phyloP scores from a whole-genome alignment of 2,329 filamentous ascomycete species.

The Cladobotryum mycophilum region DNA sequence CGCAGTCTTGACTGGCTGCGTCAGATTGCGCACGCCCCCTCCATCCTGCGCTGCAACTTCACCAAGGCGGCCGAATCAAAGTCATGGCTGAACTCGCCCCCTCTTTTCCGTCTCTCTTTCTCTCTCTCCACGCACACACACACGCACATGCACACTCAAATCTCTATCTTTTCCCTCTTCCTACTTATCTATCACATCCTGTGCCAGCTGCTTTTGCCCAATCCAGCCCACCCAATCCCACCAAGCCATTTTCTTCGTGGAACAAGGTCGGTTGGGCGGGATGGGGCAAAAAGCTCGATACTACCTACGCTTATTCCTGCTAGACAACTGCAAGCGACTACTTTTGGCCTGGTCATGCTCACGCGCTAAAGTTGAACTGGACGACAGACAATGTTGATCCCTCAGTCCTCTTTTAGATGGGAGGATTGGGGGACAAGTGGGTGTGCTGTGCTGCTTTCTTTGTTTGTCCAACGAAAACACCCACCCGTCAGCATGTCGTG shows the following conservation, averaged over 20 bases:
- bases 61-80: conserved; percentile 2
- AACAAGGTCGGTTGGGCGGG: too few relatives aligned
- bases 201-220: background rate
- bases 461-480: conserved; percentile 4
- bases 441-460: background rate
- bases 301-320: too few relatives aligned
- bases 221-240: background rate
- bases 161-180: background rate
- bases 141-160: background rate
- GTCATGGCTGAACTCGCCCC: conserved; percentile 9
- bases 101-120: background rate
- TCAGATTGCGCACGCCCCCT: conserved; percentile 17
- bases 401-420: background rate
- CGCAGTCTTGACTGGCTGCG: conserved; percentile 18
- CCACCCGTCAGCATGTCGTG: background rate
- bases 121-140: background rate
- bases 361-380: conserved; percentile 1
- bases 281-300: too few relatives aligned
- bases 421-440: too few relatives aligned
- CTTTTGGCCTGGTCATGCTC: conserved; percentile 7
- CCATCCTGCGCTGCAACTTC: conserved; percentile 13
- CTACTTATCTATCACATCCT: background rate
- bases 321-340: conserved; percentile 6
- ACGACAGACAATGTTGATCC: conserved; percentile 1
- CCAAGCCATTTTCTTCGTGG: background rate